Evolutionary conservation across 441 rosid genomes (phyloP), one percentile per base, ranked within the genome.

Genomic region (Erodium texanum): DNA sequence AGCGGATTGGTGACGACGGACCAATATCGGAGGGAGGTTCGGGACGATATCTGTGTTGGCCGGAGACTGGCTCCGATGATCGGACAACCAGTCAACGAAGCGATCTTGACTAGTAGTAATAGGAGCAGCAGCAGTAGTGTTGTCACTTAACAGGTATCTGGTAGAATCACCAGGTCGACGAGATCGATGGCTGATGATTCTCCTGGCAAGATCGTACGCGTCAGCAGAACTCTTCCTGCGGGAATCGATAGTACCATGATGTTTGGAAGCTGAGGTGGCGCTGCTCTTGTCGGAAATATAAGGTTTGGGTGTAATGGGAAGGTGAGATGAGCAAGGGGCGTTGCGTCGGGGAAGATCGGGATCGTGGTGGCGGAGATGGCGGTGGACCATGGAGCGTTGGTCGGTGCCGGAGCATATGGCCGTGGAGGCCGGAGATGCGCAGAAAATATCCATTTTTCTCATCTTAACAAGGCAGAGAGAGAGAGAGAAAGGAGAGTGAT

Each of bases 371-470:
- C 78, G 75, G 0, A 74, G 82, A 5, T 79, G 83, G 41, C 58
- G 79, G 64, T 83, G 86, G 80, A 85, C 70, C 78, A 75, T 73
- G 68, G 83, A 75, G 12, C 80, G 81, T 14, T 65, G 83, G 66
- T 82, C 81, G 32, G 75, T 70, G 71, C 80, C 80, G 1, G 88
- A 64, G 73, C 92, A 79, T 56, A 92, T 79, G 69, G 96, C 92
- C 6, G 98, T 92, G 66, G 98, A 88, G 23, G 93, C 84, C 29
- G 93, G 93, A 64, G 96, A 88, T 66, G 90, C 78, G 73, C 97
- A 92, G 80, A 90, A 84, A 58, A 92, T 15, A 77, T 92, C 93
- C 77, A 84, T 76, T 54, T 78, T 59, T 71, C 85, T 92, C 98
- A 88, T 89, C 48, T 50, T 75, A 2, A 10, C 12, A 3, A n/a